Conservation (phyloP, 192 early-diverging fungal species). For the Piromyces sp. region DNA sequence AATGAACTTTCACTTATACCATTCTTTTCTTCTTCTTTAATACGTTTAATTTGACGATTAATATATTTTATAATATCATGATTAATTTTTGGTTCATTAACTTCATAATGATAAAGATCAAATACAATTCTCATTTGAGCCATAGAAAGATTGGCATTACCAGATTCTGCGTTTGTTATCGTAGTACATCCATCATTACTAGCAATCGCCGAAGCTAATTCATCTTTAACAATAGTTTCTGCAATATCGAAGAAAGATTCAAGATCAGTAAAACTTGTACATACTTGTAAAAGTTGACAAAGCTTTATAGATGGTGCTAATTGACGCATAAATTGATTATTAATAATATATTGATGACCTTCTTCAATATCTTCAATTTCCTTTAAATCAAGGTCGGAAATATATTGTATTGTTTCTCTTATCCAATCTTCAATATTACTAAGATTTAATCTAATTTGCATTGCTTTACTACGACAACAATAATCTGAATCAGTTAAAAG, state of each 20-base stretch:
- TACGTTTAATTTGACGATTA: not conserved
- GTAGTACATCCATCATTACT: constrained; percentile 13
- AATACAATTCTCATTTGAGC: constrained; percentile 58
- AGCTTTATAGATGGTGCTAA: constrained; percentile 51
- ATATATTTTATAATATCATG: constrained; percentile 62
- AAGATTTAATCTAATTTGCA: constrained; percentile 71
- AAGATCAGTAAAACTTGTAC: constrained; percentile 57
- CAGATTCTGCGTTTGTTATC: not conserved
- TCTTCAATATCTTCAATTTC: constrained; percentile 2
- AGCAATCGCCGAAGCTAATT: not conserved
- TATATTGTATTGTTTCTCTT: constrained; percentile 25
- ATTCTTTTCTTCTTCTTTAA: constrained; percentile 13
- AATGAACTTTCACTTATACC: constrained; percentile 1
- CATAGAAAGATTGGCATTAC: constrained; percentile 14
- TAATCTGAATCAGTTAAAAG: constrained; percentile 60
- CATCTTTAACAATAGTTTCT: constrained; percentile 8
- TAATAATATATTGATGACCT: constrained; percentile 16
- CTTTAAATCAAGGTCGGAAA: constrained; percentile 7
- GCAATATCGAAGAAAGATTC: constrained; percentile 53
- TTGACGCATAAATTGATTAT: not conserved
- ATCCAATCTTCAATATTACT: constrained; percentile 73
- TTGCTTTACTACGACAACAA: constrained; percentile 57
- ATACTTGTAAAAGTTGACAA: constrained; percentile 62
- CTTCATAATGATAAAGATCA: constrained; percentile 72
- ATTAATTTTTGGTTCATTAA: constrained; percentile 51